Evolutionary conservation across 345 rosid genomes (phyloP).

Genomic region (Lepidium didymum): DNA sequence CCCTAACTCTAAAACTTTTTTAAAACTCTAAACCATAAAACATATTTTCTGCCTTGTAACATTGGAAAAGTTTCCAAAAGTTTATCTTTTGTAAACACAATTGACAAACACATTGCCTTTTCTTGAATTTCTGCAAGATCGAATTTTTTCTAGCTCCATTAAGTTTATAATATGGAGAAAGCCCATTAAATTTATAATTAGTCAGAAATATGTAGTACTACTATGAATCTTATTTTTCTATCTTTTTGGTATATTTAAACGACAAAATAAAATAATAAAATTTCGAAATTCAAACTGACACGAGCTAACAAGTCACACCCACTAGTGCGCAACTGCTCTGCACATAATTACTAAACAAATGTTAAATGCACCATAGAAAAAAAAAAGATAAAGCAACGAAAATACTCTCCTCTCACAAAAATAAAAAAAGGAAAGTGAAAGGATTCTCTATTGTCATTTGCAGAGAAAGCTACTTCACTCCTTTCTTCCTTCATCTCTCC

Average conservation of each 20-base stretch:
- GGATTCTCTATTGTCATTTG: conserved; percentile 26
- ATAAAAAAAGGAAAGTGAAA: not conserved
- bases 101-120: too few relatives aligned
- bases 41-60: too few relatives aligned
- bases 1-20: too few relatives aligned
- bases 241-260: not conserved
- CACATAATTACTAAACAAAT: conserved; percentile 16
- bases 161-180: too few relatives aligned
- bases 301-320: conserved; percentile 29
- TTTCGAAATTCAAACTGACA: conserved; percentile 19
- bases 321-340: conserved; percentile 28
- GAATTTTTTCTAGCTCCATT: too few relatives aligned
- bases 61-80: too few relatives aligned
- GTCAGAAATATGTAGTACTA: too few relatives aligned
- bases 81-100: too few relatives aligned
- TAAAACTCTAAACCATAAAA: too few relatives aligned
- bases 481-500: conserved; percentile 23
- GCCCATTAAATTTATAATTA: not conserved
- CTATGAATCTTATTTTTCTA: not conserved
- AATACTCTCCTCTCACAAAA: conserved; percentile 18
- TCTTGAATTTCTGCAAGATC: too few relatives aligned
- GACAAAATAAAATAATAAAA: not conserved
- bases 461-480: conserved; percentile 35
- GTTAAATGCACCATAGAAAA: not conserved
- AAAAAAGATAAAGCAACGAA: conserved; percentile 27